Evolutionary conservation across 805 yeast genomes (phyloP).

Genomic region (Barnettozyma vustinii): DNA sequence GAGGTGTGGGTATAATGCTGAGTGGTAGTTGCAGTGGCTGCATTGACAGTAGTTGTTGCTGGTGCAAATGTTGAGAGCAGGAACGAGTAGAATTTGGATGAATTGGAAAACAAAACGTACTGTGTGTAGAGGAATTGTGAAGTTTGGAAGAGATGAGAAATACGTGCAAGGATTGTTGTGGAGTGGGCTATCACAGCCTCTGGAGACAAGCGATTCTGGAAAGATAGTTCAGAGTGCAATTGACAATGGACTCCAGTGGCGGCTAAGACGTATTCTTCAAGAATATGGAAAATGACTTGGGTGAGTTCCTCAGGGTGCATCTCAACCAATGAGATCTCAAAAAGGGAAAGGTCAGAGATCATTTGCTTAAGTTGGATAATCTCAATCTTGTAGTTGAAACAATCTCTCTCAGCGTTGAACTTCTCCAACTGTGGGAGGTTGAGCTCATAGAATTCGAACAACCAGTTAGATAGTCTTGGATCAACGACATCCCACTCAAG

Average conservation of each 20-base stretch:
- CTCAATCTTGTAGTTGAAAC: constrained; percentile 26
- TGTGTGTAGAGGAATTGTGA: constrained; percentile 5
- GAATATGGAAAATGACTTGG: constrained; percentile 17
- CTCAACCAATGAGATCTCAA: constrained; percentile 41
- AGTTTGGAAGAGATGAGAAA: constrained; percentile 1
- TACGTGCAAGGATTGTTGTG: constrained; percentile 8
- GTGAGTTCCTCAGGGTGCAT: constrained; percentile 27
- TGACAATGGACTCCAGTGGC: not conserved
- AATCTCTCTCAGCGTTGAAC: constrained; percentile 18
- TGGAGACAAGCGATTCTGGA: constrained; percentile 1
- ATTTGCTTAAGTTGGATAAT: constrained; percentile 45
- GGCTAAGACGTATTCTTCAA: constrained; percentile 5
- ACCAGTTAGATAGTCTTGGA: constrained; percentile 51
- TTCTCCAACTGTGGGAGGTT: constrained; percentile 36
- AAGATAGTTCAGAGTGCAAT: constrained; percentile 6
- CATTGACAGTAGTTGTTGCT: constrained; percentile 1
- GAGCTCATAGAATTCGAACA: constrained; percentile 37
- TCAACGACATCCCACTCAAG: constrained; percentile 70
- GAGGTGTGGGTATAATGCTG: not conserved
- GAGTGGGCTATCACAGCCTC: constrained; percentile 10
- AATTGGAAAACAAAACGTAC: not conserved
- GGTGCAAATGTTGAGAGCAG: constrained; percentile 9
- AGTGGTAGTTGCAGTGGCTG: not conserved
- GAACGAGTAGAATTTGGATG: constrained; percentile 2
- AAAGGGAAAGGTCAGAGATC: constrained; percentile 42